Evolutionary conservation across 1,139 yeast species (phyloP).

Genomic region (Geotrichum cucujoidarum): DNA sequence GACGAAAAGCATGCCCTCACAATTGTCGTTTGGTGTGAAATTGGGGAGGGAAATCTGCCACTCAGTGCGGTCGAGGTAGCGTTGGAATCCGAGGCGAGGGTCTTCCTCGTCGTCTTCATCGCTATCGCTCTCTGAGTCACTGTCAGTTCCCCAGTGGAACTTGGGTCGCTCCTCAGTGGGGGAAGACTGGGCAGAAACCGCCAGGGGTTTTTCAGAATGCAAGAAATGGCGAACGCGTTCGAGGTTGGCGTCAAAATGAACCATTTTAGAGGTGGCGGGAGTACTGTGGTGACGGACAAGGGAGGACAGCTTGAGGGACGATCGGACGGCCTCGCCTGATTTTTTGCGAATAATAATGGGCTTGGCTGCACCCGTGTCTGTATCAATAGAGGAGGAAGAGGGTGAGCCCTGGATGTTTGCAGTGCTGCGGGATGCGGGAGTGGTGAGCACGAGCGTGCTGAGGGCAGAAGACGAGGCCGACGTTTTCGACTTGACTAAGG

Average conservation of each 20-base stretch:
- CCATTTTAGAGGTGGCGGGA: conserved; percentile 74
- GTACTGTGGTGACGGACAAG: conserved; percentile 54
- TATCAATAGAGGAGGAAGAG: not conserved
- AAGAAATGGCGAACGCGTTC: conserved; percentile 69
- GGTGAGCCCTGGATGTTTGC: not conserved
- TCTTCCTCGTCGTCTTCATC: conserved; percentile 29
- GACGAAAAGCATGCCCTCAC: conserved; percentile 44
- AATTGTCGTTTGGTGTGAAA: conserved; percentile 34
- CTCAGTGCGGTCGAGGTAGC: conserved; percentile 27
- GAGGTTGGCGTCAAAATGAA: conserved; percentile 65
- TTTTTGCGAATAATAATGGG: conserved; percentile 1
- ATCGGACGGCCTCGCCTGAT: conserved; percentile 48
- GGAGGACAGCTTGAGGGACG: conserved; percentile 49
- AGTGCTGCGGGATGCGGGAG: conserved; percentile 1
- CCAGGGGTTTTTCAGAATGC: conserved; percentile 66
- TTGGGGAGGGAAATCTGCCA: conserved; percentile 53
- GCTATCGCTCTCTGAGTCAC: conserved; percentile 29
- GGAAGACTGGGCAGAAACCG: conserved; percentile 69
- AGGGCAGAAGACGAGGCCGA: conserved; percentile 1
- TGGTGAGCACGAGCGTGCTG: not conserved
- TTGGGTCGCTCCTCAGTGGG: conserved; percentile 31
- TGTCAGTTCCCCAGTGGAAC: conserved; percentile 33
- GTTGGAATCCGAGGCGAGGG: conserved; percentile 27
- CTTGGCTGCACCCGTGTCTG: not conserved
- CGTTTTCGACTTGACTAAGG: not conserved